phyloP scores from a whole-genome alignment of 2,329 filamentous ascomycete species.

The Lasiodiplodia gonubiensis region DNA sequence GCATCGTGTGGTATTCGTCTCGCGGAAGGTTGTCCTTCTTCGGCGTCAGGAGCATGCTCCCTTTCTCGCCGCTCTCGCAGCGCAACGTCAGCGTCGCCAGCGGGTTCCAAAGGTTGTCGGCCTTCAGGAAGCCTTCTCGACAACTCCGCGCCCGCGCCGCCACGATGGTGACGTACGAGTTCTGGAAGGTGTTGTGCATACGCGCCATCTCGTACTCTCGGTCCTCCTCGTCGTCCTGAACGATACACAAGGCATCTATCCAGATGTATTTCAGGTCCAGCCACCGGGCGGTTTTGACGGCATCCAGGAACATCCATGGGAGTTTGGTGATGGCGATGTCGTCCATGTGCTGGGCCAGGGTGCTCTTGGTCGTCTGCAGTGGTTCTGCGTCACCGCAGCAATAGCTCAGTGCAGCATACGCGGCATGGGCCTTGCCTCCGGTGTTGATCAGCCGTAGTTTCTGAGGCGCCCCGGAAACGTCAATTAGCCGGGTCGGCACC shows the following conservation, averaged over 20 bases:
- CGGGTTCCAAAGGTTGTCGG: conserved; percentile 6
- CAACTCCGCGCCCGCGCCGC: conserved; percentile 6
- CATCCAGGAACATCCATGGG: conserved; percentile 5
- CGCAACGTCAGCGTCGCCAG: conserved; percentile 6
- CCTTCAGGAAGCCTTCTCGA: conserved; percentile 15
- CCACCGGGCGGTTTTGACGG: not conserved
- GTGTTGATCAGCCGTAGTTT: conserved; percentile 12
- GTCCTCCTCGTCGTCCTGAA: conserved; percentile 12
- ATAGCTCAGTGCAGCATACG: conserved; percentile 12
- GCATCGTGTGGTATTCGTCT: not conserved
- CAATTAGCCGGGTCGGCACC: conserved; percentile 22
- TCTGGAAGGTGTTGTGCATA: conserved; percentile 19
- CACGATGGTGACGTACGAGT: conserved; percentile 22
- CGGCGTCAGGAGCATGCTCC: conserved; percentile 9
- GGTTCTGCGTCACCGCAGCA: conserved; percentile 2
- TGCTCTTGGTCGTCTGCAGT: not conserved
- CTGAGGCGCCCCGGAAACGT: conserved; percentile 5
- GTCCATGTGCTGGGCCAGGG: not conserved
- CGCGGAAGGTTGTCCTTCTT: not conserved
- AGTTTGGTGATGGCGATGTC: conserved; percentile 12
- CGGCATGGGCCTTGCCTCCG: conserved; percentile 5
- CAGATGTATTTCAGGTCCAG: conserved; percentile 8
- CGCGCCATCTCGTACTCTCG: conserved; percentile 10
- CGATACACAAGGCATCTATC: conserved; percentile 18
- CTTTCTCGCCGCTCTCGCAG: conserved; percentile 7